A percentile compares a stretch with the other conserved stretches of the same genome.
These are phyloP conservation scores for Leptographium galeiforme DNA, from an alignment of 2,329 filamentous ascomycete genomes.

Conservation along the genomic window DNA sequence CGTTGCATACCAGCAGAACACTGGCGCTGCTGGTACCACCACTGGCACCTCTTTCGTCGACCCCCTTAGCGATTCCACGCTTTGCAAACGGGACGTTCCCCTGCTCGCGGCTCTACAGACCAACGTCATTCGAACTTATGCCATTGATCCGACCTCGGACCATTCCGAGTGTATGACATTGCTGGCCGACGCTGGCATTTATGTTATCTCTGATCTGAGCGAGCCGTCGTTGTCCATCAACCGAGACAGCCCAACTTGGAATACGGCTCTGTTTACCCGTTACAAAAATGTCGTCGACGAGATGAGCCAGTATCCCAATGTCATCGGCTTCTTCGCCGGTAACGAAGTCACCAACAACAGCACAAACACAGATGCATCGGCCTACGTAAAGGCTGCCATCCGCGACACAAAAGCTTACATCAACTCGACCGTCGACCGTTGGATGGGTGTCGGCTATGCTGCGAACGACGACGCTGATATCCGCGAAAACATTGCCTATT, in stretches of 20 bases:
- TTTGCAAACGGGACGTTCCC: constrained; percentile 77
- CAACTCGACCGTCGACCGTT: constrained; percentile 62
- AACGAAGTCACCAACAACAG: constrained; percentile 89
- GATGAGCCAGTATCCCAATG: constrained; percentile 73
- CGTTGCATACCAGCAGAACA: constrained; percentile 87
- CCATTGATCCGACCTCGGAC: constrained; percentile 65
- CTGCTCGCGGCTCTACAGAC: constrained; percentile 65
- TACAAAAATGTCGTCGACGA: constrained; percentile 78
- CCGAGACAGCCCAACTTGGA: constrained; percentile 67
- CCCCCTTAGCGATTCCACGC: constrained; percentile 58
- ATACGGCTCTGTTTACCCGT: constrained; percentile 60
- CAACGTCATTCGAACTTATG: constrained; percentile 92
- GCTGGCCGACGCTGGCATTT: constrained; percentile 77
- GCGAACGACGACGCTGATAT: constrained; percentile 85
- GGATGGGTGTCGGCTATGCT: constrained; percentile 84
- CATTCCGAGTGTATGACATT: constrained; percentile 77
- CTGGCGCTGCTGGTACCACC: constrained; percentile 39
- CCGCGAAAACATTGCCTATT: constrained; percentile 68
- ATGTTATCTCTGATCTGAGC: constrained; percentile 82
- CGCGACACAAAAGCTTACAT: constrained; percentile 95
- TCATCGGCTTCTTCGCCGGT: constrained; percentile 94
- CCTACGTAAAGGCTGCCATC: constrained; percentile 94
- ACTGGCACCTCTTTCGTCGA: constrained; percentile 54
- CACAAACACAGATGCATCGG: constrained; percentile 81
- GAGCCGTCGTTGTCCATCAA: constrained; percentile 76